These are phyloP conservation scores for Dissophora ornata DNA, from an alignment of 192 early-diverging fungal species.

Conservation along the genomic window DNA sequence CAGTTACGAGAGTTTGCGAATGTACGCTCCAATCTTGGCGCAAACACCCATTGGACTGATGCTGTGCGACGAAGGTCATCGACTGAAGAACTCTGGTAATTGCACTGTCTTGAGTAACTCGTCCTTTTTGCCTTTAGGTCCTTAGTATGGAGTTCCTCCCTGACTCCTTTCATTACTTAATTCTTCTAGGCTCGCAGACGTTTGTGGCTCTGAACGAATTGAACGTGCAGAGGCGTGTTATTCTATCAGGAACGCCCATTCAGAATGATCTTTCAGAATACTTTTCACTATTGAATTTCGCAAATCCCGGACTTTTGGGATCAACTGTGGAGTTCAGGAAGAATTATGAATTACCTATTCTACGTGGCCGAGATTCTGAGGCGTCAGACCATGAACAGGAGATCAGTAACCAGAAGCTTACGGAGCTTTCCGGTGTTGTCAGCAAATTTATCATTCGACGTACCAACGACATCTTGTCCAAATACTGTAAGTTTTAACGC, in stretches of 20 bases:
- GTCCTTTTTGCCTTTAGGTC: too few relatives aligned
- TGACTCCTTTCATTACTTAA: neutral
- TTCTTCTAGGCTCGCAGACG: conserved; percentile 72
- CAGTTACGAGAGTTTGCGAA: conserved; percentile 95
- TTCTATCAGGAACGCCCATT: conserved; percentile 95
- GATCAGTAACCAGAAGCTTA: conserved; percentile 84
- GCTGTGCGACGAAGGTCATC: conserved; percentile 97
- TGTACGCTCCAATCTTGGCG: conserved; percentile 78
- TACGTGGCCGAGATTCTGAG: conserved; percentile 91
- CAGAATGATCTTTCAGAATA: conserved; percentile 92
- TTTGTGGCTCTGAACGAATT: conserved; percentile 85
- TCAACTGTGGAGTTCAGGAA: conserved; percentile 89
- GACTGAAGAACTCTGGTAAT: conserved; percentile 88
- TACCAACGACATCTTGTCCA: conserved; percentile 95
- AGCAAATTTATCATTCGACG: conserved; percentile 97
- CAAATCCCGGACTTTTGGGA: conserved; percentile 93
- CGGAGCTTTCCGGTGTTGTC: conserved; percentile 86
- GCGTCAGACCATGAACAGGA: conserved; percentile 84
- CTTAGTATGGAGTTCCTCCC: neutral
- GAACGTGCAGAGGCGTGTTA: conserved; percentile 91
- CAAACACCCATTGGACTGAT: conserved; percentile 90
- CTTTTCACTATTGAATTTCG: conserved; percentile 94
- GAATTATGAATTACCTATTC: conserved; percentile 93
- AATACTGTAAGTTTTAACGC: conserved; percentile 83
- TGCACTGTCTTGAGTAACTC: neutral